Percentiles rank a stretch among this genome's conserved stretches.
phyloP scores from a whole-genome alignment of 345 rosid species.

The Bruguiera gymnorhiza region DNA sequence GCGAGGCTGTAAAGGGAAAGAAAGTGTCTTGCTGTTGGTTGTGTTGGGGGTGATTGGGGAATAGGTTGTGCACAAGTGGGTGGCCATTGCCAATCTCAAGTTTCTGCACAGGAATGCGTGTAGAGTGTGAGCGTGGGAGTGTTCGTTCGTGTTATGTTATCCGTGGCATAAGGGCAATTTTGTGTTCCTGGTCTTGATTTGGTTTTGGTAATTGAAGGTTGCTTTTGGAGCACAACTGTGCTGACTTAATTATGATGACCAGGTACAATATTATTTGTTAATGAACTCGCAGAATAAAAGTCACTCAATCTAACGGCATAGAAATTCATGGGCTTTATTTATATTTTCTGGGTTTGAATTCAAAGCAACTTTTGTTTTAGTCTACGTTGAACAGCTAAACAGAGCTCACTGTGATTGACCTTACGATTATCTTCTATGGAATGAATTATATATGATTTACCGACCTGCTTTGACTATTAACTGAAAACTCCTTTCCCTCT shows the following conservation, averaged over 20 bases:
- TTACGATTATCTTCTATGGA: too few relatives aligned
- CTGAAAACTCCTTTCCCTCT: too few relatives aligned
- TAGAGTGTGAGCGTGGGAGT: too few relatives aligned
- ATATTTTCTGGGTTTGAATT: background rate
- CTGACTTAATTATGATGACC: too few relatives aligned
- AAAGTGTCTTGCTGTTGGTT: constrained; percentile 13
- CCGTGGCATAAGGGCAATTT: background rate
- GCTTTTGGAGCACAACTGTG: background rate
- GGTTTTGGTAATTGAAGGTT: background rate
- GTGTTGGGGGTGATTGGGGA: constrained; percentile 18
- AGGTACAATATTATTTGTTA: too few relatives aligned
- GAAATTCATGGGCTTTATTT: too few relatives aligned
- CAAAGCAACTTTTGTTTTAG: background rate
- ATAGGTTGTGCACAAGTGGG: constrained; percentile 26
- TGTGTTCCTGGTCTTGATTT: background rate
- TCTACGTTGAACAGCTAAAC: background rate
- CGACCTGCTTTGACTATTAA: too few relatives aligned
- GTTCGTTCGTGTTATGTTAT: too few relatives aligned
- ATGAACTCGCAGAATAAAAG: too few relatives aligned
- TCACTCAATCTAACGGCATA: too few relatives aligned
- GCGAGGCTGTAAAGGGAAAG: constrained; percentile 22
- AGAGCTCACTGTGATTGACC: background rate
- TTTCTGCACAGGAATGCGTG: background rate
- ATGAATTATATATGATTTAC: too few relatives aligned
- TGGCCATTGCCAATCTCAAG: constrained; percentile 44